A percentile compares a stretch with the other conserved stretches of the same genome.
Evolutionary conservation across 495 filamentous ascomycete species (phyloP).

Genomic region (Clohesyomyces aquaticus): DNA sequence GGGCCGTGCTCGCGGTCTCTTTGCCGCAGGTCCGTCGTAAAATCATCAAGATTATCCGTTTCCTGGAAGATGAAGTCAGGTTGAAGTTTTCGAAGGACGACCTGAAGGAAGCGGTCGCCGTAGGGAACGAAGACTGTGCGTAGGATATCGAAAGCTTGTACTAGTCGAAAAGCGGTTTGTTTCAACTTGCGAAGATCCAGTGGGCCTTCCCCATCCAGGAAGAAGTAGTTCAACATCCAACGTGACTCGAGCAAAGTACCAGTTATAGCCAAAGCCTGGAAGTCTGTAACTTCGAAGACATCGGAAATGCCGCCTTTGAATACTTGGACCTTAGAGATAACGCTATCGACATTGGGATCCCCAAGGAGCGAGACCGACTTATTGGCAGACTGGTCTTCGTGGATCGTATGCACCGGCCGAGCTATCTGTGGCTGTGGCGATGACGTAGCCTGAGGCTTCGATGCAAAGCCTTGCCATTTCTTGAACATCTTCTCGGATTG

Average conservation of each 20-base stretch:
- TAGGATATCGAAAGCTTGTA: constrained; percentile 36
- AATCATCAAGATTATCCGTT: constrained; percentile 36
- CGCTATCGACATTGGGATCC: constrained; percentile 28
- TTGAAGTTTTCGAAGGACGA: constrained; percentile 35
- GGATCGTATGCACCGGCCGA: constrained; percentile 11
- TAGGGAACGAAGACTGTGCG: constrained; percentile 39
- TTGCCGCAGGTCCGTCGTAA: constrained; percentile 27
- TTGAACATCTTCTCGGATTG: constrained; percentile 22
- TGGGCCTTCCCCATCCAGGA: constrained; percentile 32
- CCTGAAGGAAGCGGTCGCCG: constrained; percentile 36
- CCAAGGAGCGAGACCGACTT: constrained; percentile 34
- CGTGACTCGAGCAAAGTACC: constrained; percentile 37
- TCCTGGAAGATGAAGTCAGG: constrained; percentile 32
- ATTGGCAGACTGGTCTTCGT: constrained; percentile 15
- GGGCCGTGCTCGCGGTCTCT: constrained; percentile 27
- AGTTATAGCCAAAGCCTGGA: constrained; percentile 36
- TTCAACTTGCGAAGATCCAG: constrained; percentile 37
- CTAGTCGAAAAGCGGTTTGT: constrained; percentile 32
- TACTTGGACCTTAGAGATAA: constrained; percentile 36
- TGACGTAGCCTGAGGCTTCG: not conserved
- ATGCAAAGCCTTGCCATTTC: constrained; percentile 29
- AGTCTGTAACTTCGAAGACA: constrained; percentile 38
- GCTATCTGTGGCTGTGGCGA: constrained; percentile 16
- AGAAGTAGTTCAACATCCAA: constrained; percentile 42
- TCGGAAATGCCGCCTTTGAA: constrained; percentile 39